phyloP scores from a whole-genome alignment of 495 filamentous ascomycete species.

The Aspergillus sclerotioniger region DNA sequence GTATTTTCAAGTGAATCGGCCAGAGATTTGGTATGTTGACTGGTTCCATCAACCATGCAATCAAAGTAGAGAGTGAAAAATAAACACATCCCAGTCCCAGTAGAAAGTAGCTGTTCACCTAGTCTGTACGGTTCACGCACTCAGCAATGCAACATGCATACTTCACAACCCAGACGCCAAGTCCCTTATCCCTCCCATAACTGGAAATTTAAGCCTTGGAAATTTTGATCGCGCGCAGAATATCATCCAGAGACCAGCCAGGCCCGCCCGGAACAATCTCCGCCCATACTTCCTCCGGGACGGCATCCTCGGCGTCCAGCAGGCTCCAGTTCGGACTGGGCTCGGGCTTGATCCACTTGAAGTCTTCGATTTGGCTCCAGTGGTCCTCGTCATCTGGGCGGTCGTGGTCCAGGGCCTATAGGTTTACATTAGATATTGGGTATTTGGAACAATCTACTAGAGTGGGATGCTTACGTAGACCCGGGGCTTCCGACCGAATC shows the following conservation, averaged over 20 bases:
- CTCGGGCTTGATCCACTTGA: constrained; percentile 90
- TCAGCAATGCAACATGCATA: background rate
- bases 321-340: constrained; percentile 87
- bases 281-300: constrained; percentile 66
- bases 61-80: too few relatives aligned
- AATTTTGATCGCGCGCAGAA: constrained; percentile 59
- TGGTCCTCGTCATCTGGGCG: constrained; percentile 52
- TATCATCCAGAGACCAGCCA: constrained; percentile 62
- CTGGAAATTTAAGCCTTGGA: constrained; percentile 22
- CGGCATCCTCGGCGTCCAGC: constrained; percentile 57
- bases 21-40: too few relatives aligned
- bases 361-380: constrained; percentile 92
- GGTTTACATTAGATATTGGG: background rate
- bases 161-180: background rate
- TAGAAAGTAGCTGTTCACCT: background rate
- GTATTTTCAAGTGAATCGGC: too few relatives aligned
- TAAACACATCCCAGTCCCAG: too few relatives aligned
- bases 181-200: background rate
- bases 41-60: too few relatives aligned
- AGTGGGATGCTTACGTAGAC: constrained; percentile 54
- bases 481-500: constrained; percentile 73
- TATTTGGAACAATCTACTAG: too few relatives aligned
- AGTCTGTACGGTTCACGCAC: background rate
- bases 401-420: constrained; percentile 39
- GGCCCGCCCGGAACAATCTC: constrained; percentile 64